Percentiles rank a stretch among this genome's conserved stretches.
These are phyloP conservation scores for Bonnemaisonia californica DNA, from an alignment of 31 red algal genomes.

Conservation along the genomic window DNA sequence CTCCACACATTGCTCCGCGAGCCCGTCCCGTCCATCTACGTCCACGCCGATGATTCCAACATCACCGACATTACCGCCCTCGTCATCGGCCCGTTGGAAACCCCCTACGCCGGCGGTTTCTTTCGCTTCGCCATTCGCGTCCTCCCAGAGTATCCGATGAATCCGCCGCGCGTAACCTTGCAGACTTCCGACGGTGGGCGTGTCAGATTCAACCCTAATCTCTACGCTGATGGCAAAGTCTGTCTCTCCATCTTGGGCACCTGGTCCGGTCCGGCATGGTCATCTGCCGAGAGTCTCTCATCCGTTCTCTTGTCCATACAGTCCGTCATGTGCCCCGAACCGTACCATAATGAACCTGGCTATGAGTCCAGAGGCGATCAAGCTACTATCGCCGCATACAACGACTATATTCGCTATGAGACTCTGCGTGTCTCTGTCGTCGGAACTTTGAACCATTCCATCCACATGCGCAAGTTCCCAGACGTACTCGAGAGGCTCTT, in stretches of 20 bases:
- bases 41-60: constrained; percentile 70
- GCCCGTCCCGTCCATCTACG: constrained; percentile 81
- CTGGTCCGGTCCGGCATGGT: constrained; percentile 84
- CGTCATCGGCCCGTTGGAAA: constrained; percentile 79
- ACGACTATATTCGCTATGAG: constrained; percentile 83
- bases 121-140: constrained; percentile 90
- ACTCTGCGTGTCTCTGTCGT: constrained; percentile 78
- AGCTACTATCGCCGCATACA: constrained; percentile 51
- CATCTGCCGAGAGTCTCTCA: constrained; percentile 64
- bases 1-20: constrained; percentile 55
- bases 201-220: constrained; percentile 92
- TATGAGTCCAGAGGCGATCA: constrained; percentile 60
- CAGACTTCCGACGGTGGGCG: constrained; percentile 75
- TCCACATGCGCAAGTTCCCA: constrained; percentile 55
- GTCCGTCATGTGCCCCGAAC: constrained; percentile 77
- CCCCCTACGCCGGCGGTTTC: constrained; percentile 80
- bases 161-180: constrained; percentile 80
- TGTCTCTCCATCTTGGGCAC: constrained; percentile 87
- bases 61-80: constrained; percentile 74
- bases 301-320: constrained; percentile 83
- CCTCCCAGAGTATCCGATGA: constrained; percentile 79
- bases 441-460: constrained; percentile 64
- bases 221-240: constrained; percentile 81
- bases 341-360: constrained; percentile 89
- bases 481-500: constrained; percentile 75